phyloP scores from a whole-genome alignment of 2,329 filamentous ascomycete species.

The Diplocarpon mali region DNA sequence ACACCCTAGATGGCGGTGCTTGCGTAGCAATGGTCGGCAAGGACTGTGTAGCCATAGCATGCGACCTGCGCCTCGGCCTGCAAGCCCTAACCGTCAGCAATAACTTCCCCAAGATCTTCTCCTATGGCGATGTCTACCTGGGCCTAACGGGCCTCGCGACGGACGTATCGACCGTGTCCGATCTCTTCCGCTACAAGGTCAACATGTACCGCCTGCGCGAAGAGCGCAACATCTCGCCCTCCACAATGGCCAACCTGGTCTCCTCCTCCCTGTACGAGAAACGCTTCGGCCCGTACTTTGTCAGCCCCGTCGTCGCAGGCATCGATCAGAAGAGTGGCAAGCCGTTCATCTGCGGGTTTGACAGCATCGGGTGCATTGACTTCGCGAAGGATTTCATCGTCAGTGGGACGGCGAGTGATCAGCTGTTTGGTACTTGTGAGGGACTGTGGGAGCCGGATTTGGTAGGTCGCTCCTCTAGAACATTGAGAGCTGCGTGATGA shows the following conservation, averaged over 20 bases:
- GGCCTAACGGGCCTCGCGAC: conserved; percentile 94
- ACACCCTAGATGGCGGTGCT: conserved; percentile 63
- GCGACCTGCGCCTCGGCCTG: conserved; percentile 93
- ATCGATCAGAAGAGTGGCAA: conserved; percentile 88
- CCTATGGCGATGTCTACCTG: conserved; percentile 90
- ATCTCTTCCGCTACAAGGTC: conserved; percentile 98
- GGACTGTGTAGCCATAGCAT: conserved; percentile 98
- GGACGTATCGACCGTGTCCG: conserved; percentile 85
- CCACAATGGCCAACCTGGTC: conserved; percentile 94
- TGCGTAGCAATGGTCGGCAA: conserved; percentile 99
- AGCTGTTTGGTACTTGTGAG: conserved; percentile 98
- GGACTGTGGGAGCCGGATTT: conserved; percentile 95
- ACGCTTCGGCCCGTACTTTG: conserved; percentile 93
- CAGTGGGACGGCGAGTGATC: conserved; percentile 87
- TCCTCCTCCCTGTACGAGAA: conserved; percentile 85
- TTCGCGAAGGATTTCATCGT: conserved; percentile 99
- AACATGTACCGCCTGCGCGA: conserved; percentile 99
- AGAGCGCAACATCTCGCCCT: conserved; percentile 89
- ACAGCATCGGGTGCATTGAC: conserved; percentile 98
- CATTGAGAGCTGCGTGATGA: neutral
- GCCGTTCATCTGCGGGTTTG: conserved; percentile 98
- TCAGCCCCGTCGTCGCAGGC: conserved; percentile 87
- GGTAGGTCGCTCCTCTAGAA: conserved; percentile 42
- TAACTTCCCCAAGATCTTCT: conserved; percentile 99
- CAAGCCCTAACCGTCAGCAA: conserved; percentile 96